Base-by-base conservation (phyloP, 352 stramenopile genomes). In the Globisporangium middletonii region DNA sequence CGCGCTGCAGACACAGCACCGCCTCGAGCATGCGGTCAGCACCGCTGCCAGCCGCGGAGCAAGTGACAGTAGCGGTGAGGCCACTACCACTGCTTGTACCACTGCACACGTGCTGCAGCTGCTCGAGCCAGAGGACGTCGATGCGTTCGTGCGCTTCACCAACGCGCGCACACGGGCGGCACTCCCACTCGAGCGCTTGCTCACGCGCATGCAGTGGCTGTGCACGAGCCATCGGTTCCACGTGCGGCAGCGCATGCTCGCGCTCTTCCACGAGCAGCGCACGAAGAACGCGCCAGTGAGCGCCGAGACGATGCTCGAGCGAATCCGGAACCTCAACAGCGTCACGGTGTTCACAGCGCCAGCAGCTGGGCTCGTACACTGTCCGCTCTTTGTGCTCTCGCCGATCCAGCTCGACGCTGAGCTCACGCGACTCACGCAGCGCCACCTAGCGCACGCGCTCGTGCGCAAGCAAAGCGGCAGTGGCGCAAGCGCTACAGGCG, bases 221-320 rank as follows among this genome's bases (percentile, higher is more conserved):
- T 64, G 62, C n/a, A 62, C 59, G 38, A 84, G 74, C n/a, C 72
- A 86, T 55, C 70, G 68, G 6, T 81, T 72, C 46, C 72, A 83
- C 60, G 33, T 86, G 16, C 70, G 68, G 7, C 72, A 83, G 50
- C 77, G 77, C 13, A 83, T 79, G 77, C 56, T 83, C 30, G 62
- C 67, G 28, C 56, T 86, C 11, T 50, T 59, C 6, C 67, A 86
- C 44, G 63, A 77, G 11, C 68, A 80, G 30, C 68, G 68, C 35
- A 23, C 46, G 12, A 75, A 72, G 23, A 68, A 58, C 35, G 43
- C 45, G 23, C 55, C 59, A 11, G 35, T 65, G 46, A 51, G 46
- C 19, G 37, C 47, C 4, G 5, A 18, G 6, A 47, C 57, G 9
- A 60, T 68, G 18, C 48, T 63, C 19, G 50, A 71, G 44, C 63